phyloP scores from a whole-genome alignment of 23 red algal species.

The Gracilariopsis chorda region DNA sequence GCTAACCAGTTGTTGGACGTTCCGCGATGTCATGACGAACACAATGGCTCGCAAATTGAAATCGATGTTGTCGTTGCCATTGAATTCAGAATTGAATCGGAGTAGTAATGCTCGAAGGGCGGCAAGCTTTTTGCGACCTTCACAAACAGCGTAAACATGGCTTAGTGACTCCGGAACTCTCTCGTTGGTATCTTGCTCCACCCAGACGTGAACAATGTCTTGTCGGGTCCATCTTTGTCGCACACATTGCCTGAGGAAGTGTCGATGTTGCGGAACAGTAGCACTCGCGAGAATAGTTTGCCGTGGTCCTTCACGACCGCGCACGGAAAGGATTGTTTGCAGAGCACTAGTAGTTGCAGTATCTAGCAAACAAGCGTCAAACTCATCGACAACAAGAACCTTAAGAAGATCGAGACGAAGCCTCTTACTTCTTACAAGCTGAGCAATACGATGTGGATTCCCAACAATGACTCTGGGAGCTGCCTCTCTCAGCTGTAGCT shows the following conservation, averaged over 20 bases:
- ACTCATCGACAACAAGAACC: constrained; percentile 88
- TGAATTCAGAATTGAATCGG: constrained; percentile 13
- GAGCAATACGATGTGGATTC: constrained; percentile 66
- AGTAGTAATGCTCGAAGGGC: constrained; percentile 62
- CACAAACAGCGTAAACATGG: constrained; percentile 63
- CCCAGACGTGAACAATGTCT: constrained; percentile 71
- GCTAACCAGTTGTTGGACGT: constrained; percentile 45
- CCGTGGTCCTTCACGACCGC: constrained; percentile 32
- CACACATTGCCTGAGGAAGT: constrained; percentile 87
- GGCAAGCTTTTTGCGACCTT: constrained; percentile 63
- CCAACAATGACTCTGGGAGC: constrained; percentile 81
- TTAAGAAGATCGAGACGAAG: constrained; percentile 70
- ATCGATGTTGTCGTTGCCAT: background rate
- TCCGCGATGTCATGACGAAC: constrained; percentile 67
- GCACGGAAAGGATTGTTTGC: constrained; percentile 53
- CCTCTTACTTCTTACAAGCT: constrained; percentile 46
- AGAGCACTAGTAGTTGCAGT: constrained; percentile 45
- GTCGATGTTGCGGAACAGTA: constrained; percentile 90
- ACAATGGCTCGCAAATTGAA: constrained; percentile 51
- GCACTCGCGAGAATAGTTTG: constrained; percentile 91
- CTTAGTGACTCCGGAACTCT: constrained; percentile 45
- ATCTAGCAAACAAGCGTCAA: constrained; percentile 75
- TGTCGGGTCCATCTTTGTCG: constrained; percentile 79
- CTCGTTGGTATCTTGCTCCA: constrained; percentile 40
- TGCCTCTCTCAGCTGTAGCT: constrained; percentile 80